Percentiles rank a stretch among this genome's conserved stretches.
Evolutionary conservation across 176 grass and related monocot species (phyloP).

Genomic region (Triticum monococcum): DNA sequence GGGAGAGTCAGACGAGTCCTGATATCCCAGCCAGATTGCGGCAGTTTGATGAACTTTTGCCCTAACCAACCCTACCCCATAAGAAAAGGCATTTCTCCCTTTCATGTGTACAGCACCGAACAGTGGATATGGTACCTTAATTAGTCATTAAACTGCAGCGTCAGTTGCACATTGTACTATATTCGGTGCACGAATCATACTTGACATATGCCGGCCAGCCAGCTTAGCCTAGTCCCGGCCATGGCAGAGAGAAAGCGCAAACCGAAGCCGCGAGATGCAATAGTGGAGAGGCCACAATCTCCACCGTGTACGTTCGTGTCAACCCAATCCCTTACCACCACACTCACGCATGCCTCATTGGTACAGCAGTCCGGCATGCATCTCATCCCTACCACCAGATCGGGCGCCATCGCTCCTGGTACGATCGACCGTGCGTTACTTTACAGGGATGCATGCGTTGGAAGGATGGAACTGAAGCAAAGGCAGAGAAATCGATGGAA

Average conservation of each 20-base stretch:
- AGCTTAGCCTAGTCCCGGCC: background rate
- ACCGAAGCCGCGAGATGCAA: conserved; percentile 33
- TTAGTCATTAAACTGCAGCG: background rate
- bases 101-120: conserved; percentile 18
- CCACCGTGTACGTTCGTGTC: background rate
- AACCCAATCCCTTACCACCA: background rate
- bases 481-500: background rate
- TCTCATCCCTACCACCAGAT: conserved; percentile 3
- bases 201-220: conserved; percentile 10
- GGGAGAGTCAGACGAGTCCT: background rate
- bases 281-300: background rate
- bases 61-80: background rate
- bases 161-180: background rate
- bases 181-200: conserved; percentile 20
- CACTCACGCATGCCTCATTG: background rate
- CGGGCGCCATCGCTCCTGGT: background rate
- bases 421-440: background rate
- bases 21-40: background rate
- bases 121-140: background rate
- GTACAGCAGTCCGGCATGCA: background rate
- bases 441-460: background rate
- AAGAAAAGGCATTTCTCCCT: background rate
- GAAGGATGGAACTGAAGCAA: conserved; percentile 1
- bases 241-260: background rate
- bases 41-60: background rate